Evolutionary conservation across 169 alveolate genomes (phyloP).

Genomic region (Cryptosporidium muris): DNA sequence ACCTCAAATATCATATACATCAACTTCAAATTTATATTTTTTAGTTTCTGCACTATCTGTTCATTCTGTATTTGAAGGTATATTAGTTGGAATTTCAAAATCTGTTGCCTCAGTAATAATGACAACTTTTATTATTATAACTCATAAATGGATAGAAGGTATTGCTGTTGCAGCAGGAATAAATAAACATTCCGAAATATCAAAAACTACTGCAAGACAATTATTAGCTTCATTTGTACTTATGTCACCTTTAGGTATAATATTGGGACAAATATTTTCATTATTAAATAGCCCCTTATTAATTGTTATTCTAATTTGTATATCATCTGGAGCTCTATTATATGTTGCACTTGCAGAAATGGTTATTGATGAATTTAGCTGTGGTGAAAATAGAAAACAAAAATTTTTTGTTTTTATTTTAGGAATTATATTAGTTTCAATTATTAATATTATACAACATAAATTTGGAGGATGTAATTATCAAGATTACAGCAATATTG

Average conservation of each 20-base stretch:
- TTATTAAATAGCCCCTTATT: constrained; percentile 41
- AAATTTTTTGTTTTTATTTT: constrained; percentile 25
- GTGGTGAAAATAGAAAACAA: constrained; percentile 71
- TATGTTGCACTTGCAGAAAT: constrained; percentile 69
- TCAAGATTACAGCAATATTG: constrained; percentile 4
- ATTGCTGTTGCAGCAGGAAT: constrained; percentile 71
- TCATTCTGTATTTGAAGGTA: constrained; percentile 60
- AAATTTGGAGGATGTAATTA: constrained; percentile 59
- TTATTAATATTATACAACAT: constrained; percentile 39
- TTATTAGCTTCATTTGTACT: constrained; percentile 26
- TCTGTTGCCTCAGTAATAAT: constrained; percentile 23
- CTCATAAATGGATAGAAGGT: constrained; percentile 70
- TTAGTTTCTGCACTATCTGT: constrained; percentile 64
- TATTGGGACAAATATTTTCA: constrained; percentile 55
- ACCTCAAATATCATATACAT: not conserved
- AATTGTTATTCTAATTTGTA: constrained; percentile 35
- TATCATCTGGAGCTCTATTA: constrained; percentile 52
- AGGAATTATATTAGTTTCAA: constrained; percentile 26
- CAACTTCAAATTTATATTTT: constrained; percentile 30
- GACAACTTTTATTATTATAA: constrained; percentile 32
- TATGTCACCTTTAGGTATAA: constrained; percentile 62
- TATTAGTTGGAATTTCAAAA: constrained; percentile 62
- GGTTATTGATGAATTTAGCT: constrained; percentile 61
- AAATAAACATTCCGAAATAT: constrained; percentile 57
- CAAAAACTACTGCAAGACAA: constrained; percentile 20